A percentile compares a stretch with the other conserved stretches of the same genome.
Evolutionary conservation across 2,329 filamentous ascomycete genomes (phyloP).

Genomic region (Neonectria faginata): DNA sequence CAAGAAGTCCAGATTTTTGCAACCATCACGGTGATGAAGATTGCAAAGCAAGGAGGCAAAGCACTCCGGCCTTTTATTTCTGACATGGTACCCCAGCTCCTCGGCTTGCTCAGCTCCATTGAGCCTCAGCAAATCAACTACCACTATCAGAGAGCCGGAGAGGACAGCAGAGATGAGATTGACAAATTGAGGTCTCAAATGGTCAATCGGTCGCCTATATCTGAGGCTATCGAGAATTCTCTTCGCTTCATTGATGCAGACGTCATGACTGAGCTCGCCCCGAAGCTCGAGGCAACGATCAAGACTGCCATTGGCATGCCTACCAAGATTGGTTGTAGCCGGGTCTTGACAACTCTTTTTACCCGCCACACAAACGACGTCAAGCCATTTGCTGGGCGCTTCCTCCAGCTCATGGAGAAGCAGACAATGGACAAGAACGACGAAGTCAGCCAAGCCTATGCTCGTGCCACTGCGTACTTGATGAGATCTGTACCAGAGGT

Average conservation of each 20-base stretch:
- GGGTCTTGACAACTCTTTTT: constrained; percentile 85
- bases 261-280: constrained; percentile 80
- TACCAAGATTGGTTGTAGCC: constrained; percentile 90
- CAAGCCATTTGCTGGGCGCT: constrained; percentile 77
- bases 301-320: constrained; percentile 90
- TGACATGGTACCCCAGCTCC: constrained; percentile 81
- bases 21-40: constrained; percentile 84
- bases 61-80: constrained; percentile 84
- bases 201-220: constrained; percentile 88
- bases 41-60: constrained; percentile 89
- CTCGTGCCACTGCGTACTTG: constrained; percentile 86
- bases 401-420: constrained; percentile 83
- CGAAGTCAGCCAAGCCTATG: constrained; percentile 91
- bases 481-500: constrained; percentile 68
- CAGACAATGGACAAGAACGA: constrained; percentile 92
- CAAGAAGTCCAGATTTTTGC: constrained; percentile 89
- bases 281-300: constrained; percentile 80
- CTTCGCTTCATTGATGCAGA: constrained; percentile 84
- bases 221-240: constrained; percentile 90
- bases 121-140: constrained; percentile 94
- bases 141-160: constrained; percentile 88
- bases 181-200: constrained; percentile 86
- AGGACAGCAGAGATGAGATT: constrained; percentile 88
- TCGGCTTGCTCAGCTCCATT: constrained; percentile 85
- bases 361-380: constrained; percentile 83